Evolutionary conservation across 2,329 filamentous ascomycete species (phyloP).

Genomic region (Hymenoscyphus linearis): DNA sequence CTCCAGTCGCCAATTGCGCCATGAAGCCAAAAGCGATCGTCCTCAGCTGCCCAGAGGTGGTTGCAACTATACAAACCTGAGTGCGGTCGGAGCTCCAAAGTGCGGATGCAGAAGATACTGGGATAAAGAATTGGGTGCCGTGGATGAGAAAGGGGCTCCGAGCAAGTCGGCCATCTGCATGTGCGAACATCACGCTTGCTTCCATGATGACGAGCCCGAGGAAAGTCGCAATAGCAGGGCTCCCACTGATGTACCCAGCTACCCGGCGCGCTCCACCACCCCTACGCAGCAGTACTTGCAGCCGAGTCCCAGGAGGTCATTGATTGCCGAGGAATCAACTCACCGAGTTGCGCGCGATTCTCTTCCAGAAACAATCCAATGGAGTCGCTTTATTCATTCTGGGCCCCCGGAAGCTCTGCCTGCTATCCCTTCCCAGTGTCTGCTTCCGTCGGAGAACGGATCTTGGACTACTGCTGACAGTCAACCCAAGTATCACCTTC

Average conservation of each 20-base stretch:
- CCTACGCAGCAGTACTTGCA: background rate
- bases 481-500: slow-evolving; percentile 22
- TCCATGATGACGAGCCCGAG: slow-evolving; percentile 36
- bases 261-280: slow-evolving; percentile 5
- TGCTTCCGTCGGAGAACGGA: slow-evolving; percentile 32
- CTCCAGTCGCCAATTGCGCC: slow-evolving; percentile 21
- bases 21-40: slow-evolving; percentile 15
- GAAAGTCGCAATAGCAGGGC: slow-evolving; percentile 5
- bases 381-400: slow-evolving; percentile 24
- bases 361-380: slow-evolving; percentile 27
- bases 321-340: background rate
- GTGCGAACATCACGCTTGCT: slow-evolving; percentile 54
- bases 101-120: slow-evolving; percentile 52
- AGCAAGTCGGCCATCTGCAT: slow-evolving; percentile 36
- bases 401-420: slow-evolving; percentile 26
- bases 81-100: slow-evolving; percentile 35
- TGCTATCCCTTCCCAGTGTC: slow-evolving; percentile 33
- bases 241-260: slow-evolving; percentile 10
- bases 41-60: slow-evolving; percentile 39
- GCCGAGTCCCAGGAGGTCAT: background rate
- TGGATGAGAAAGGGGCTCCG: slow-evolving; percentile 4
- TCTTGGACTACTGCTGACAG: slow-evolving; percentile 24
- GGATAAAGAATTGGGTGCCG: slow-evolving; percentile 33
- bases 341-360: slow-evolving; percentile 2
- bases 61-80: slow-evolving; percentile 47